Base-by-base conservation (phyloP, 2,329 filamentous ascomycete species). In the Penicillium paneum region DNA sequence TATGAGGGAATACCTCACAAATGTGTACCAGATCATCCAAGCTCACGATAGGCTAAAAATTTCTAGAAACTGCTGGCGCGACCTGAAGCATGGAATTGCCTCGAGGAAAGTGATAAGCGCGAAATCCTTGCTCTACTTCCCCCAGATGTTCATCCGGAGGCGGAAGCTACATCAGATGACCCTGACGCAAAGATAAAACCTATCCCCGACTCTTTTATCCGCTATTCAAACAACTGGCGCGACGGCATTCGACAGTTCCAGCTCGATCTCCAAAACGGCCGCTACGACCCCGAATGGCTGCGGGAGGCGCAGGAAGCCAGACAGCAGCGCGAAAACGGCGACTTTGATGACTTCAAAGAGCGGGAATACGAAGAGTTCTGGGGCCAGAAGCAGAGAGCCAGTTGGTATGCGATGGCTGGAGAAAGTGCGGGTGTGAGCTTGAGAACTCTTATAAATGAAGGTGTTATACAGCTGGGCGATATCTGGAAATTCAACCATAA, bases 211-310 rank as follows among this genome's bases (percentile, higher is more conserved):
- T 67, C 64, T 3, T 76, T 79, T 32, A 61, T 74, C 45, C 76
- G 74, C 12, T 78, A 78, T 58, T 72, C 74, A 21, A 72, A 74
- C 42, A 74, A 77, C 53, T 82, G 84, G 69, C 76, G 79, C 21
- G 78, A 79, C 19, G 80, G 77, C 40, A 67, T 84, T 36, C 77
- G 79, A 17, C 74, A 78, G 47, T 86, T 83, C 64, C 78, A 84
- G 64, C 66, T 78, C 3, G 82, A 87, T 59, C 72, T 87, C 1
- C 68, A 68, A 21, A 73, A 77, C 26, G 85, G 85, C 2, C 78
- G 76, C 46, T 79, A 84, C 59, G 78, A 80, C n/a, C 79, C 80
- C 10, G 75, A 76, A 47, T 88, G 83, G 83, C 74, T 81, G 54
- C 72, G 71, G 2, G 74, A 83, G 52, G 84, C 84, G 13, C 71